phyloP scores from a whole-genome alignment of 805 yeast genomes.

The Candida germanica region DNA sequence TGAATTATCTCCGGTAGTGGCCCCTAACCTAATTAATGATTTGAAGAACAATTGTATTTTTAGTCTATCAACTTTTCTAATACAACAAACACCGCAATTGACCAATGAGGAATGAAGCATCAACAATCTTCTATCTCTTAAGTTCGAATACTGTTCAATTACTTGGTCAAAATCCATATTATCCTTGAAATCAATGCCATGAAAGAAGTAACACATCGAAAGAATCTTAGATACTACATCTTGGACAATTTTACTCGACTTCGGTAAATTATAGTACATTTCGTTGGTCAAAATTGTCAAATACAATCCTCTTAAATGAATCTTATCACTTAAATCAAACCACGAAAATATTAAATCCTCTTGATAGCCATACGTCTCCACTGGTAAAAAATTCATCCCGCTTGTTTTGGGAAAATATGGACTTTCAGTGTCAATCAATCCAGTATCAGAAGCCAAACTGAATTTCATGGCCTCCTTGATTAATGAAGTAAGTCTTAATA shows the following conservation, averaged over 20 bases:
- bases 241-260: conserved; percentile 12
- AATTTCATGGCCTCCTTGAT: conserved; percentile 11
- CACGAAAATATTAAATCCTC: conserved; percentile 30
- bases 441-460: conserved; percentile 12
- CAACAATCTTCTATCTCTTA: conserved; percentile 13
- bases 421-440: conserved; percentile 11
- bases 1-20: conserved; percentile 14
- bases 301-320: conserved; percentile 31
- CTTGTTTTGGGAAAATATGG: conserved; percentile 16
- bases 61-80: conserved; percentile 6
- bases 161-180: conserved; percentile 8
- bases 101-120: conserved; percentile 16
- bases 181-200: conserved; percentile 12
- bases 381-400: conserved; percentile 13
- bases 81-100: conserved; percentile 14
- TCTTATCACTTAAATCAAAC: conserved; percentile 50
- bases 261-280: conserved; percentile 11
- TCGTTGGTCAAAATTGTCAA: conserved; percentile 24
- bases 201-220: conserved; percentile 16
- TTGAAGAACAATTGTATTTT: conserved; percentile 14
- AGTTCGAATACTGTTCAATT: conserved; percentile 4
- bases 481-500: conserved; percentile 18
- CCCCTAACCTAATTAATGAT: conserved; percentile 12
- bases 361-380: conserved; percentile 15
- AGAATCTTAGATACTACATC: conserved; percentile 14